A percentile compares a stretch with the other conserved stretches of the same genome.
Evolutionary conservation across 805 yeast genomes (phyloP).

Genomic region (Barnettozyma wickerhamii): DNA sequence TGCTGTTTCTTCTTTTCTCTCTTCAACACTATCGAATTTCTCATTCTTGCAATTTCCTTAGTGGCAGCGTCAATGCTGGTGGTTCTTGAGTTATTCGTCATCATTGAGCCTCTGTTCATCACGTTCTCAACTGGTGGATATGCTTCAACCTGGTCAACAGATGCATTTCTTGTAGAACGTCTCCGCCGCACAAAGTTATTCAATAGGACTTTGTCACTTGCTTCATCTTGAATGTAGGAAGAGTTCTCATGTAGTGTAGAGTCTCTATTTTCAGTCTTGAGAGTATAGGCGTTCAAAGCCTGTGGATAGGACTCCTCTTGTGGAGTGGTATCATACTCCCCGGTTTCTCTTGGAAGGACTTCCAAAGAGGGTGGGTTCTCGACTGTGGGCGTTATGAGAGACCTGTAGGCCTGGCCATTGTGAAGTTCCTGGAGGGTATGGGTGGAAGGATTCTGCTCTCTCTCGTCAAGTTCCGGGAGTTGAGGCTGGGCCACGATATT

Average conservation of each 20-base stretch:
- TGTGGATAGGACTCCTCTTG: not conserved
- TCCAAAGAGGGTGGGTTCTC: not conserved
- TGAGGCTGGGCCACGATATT: not conserved
- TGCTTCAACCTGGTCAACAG: not conserved
- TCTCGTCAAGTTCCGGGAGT: not conserved
- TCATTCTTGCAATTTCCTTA: slow-evolving; percentile 46
- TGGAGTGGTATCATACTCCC: not conserved
- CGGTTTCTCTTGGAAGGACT: not conserved
- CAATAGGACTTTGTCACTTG: slow-evolving; percentile 30
- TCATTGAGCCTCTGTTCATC: slow-evolving; percentile 14
- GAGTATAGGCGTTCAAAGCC: slow-evolving; percentile 4
- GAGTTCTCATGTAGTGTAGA: slow-evolving; percentile 23
- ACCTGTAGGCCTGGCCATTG: not conserved
- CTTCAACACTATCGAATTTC: slow-evolving; percentile 41
- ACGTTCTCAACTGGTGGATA: not conserved
- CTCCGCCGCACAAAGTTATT: slow-evolving; percentile 27
- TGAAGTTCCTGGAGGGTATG: not conserved
- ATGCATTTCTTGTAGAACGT: slow-evolving; percentile 12
- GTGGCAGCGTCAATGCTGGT: slow-evolving; percentile 33
- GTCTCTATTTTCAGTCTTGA: not conserved
- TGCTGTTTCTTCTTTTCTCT: slow-evolving; percentile 35
- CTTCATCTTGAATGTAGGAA: slow-evolving; percentile 32
- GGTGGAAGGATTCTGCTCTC: not conserved
- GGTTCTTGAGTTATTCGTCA: slow-evolving; percentile 21
- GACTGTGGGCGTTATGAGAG: not conserved